phyloP scores from a whole-genome alignment of 2,329 filamentous ascomycete genomes.

The Arthrinium phaeospermum region DNA sequence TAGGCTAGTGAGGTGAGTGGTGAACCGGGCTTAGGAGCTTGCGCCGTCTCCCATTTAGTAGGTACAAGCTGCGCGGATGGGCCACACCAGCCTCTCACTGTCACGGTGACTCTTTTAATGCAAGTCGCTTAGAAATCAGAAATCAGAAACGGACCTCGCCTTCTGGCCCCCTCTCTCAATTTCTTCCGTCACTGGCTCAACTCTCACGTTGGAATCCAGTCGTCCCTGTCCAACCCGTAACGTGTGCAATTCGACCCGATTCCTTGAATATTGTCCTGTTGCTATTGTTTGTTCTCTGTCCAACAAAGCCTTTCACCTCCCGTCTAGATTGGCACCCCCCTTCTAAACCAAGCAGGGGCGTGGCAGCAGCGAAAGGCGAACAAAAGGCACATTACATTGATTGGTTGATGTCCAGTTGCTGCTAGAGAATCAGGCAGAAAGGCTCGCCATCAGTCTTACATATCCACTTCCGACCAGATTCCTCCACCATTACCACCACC shows the following conservation, averaged over 20 bases:
- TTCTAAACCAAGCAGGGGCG: constrained; percentile 1
- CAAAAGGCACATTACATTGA: not conserved
- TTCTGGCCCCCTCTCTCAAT: constrained; percentile 39
- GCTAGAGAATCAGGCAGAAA: constrained; percentile 23
- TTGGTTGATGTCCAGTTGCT: constrained; percentile 14
- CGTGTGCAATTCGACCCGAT: constrained; percentile 9
- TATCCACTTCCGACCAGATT: constrained; percentile 19
- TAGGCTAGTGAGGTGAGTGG: not conserved
- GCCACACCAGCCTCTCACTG: constrained; percentile 10
- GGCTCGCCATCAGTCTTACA: constrained; percentile 22
- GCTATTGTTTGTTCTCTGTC: not conserved
- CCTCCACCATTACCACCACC: constrained; percentile 3
- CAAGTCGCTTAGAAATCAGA: constrained; percentile 27
- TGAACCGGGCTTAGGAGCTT: not conserved
- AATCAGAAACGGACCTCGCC: constrained; percentile 23
- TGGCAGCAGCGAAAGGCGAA: constrained; percentile 10
- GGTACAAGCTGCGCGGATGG: not conserved
- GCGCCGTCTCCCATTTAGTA: constrained; percentile 6
- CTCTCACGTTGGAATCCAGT: constrained; percentile 5
- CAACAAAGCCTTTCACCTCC: constrained; percentile 3
- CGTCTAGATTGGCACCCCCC: constrained; percentile 1
- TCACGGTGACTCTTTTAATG: constrained; percentile 13
- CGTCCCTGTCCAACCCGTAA: not conserved
- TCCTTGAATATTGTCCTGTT: not conserved
- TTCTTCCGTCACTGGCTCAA: constrained; percentile 33